Base-by-base conservation (phyloP, 2,329 filamentous ascomycete species). In the Hymenoscyphus albidus region DNA sequence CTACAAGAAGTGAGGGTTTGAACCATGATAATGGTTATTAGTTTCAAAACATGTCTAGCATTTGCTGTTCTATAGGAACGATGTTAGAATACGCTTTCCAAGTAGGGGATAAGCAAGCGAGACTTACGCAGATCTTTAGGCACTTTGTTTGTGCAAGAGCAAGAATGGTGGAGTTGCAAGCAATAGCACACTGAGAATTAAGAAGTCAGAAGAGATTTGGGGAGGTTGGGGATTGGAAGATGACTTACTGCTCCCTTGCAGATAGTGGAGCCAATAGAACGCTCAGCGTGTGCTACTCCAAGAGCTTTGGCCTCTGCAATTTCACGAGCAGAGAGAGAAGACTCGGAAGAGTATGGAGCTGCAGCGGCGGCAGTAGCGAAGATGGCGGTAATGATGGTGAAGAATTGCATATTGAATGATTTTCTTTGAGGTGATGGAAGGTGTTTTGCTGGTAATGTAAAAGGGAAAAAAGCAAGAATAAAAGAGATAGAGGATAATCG, bases 91-190 rank as follows among this genome's bases (percentile, higher is more conserved):
- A 35, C 6, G 1, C 9, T 35, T 35, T 35, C 6, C 9, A 35
- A 35, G 35, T 5, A 35, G 18, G 48, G 27, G 4, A 12, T 12
- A 51, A 13, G 48, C 22, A 27, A 12, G 9, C 7, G 3, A n/a
- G 12, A 38, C 64, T 60, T 61, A 65, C 64, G 57, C 64, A 65
- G 27, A 65, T 48, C 39, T 65, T 9, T 16, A 65, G 57, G 57
- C 64, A 65, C 61, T 65, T 39, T 12, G 32, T 58, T 39, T 65
- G 64, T 55, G 42, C 64, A 31, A 65, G 42, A 60, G 64, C 64
- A 1, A 65, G 56, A 54, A 65, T 22, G 4, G 64, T 65, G 16
- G 64, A 65, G 60, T 65, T 65, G 57, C 64, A 65, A 48, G 64
- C 48, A 48, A 65, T 60, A 31, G 62, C 60, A 56, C 64, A 65